A percentile compares a stretch with the other conserved stretches of the same genome.
phyloP scores from a whole-genome alignment of 352 stramenopile species.

The Chrysophaeum taylorii region DNA sequence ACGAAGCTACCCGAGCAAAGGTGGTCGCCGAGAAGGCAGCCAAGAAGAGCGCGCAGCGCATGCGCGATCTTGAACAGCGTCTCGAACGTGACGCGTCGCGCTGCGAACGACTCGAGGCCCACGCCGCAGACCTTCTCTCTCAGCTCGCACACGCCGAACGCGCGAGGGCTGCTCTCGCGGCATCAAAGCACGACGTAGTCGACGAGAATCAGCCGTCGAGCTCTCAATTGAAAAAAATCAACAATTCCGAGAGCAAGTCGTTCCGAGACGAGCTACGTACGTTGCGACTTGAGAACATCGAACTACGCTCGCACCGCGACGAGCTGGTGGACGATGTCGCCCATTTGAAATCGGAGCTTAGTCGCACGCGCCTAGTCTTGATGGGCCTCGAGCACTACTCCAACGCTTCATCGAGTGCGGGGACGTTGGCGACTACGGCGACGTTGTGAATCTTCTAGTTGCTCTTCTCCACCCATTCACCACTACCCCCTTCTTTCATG shows the following conservation, averaged over 20 bases:
- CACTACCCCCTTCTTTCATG: too few species aligned
- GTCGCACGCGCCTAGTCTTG: not conserved
- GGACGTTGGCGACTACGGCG: too few species aligned
- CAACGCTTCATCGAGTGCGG: too few species aligned
- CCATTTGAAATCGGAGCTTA: not conserved
- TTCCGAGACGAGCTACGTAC: not conserved
- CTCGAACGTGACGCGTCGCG: not conserved
- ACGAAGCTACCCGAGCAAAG: too few species aligned
- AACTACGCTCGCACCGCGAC: slow-evolving; percentile 1
- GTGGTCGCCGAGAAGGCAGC: too few species aligned
- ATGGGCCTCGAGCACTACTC: slow-evolving; percentile 8
- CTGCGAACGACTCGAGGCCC: not conserved
- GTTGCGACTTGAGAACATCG: not conserved
- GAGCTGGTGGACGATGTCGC: slow-evolving; percentile 4
- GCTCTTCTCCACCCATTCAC: too few species aligned
- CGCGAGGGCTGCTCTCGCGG: not conserved
- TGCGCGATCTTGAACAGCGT: not conserved
- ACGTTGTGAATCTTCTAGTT: too few species aligned
- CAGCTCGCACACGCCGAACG: slow-evolving; percentile 6
- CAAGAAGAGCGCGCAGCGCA: too few species aligned
- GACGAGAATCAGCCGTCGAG: too few species aligned
- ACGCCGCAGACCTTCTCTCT: not conserved
- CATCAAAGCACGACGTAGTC: not conserved
- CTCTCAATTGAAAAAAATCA: too few species aligned
- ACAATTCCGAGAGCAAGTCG: too few species aligned